Evolutionary conservation across 805 yeast species (phyloP), one percentile per base, ranked within the genome.

Genomic region (Tetrapisispora iriomotensis): DNA sequence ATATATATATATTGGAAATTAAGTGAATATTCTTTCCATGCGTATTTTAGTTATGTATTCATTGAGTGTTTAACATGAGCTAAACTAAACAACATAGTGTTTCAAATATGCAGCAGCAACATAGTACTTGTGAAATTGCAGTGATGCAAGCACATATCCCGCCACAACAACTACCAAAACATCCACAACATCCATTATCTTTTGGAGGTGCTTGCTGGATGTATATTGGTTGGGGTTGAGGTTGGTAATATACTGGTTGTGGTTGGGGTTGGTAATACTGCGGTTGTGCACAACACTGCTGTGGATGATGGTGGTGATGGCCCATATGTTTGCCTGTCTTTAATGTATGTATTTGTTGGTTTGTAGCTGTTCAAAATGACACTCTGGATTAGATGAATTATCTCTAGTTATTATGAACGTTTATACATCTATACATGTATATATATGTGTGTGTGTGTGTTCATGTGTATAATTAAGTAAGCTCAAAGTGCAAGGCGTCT

Each of bases 181-280:
- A 41, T 3, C 41, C 44, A 25, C 58, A 49, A 37, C 58, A 49
- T 24, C 48, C 44, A 27, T 37, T 36, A 17, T 42, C 42, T 23
- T 38, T 34, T 35, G 26, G 39, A 14, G 50, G 53, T 8, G 51
- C 43, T 33, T 54, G 58, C 35, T 54, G 58, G 14, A 50, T 46
- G 30, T 54, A 49, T 8, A 45, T 36, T 3, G 53, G 52, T 38
- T 51, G 57, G 10, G 49, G 58, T 38, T 53, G 58, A 31, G 46
- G 56, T 34, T 53, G 58, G 36, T 50, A 48, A 41, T 58, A 58
- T 12, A 59, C 43, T 6, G 44, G 58, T 32, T 53, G 59, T 29
- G 29, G 41, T 27, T 6, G n/a, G n/a, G n/a, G 29, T 31, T 31
- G 34, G 31, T 43, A 49, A 8, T 36, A 36, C 3, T 6, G 8